These are phyloP conservation scores for Blastobotrys malaysiensis DNA, from an alignment of 1,139 yeast genomes.

Conservation along the genomic window DNA sequence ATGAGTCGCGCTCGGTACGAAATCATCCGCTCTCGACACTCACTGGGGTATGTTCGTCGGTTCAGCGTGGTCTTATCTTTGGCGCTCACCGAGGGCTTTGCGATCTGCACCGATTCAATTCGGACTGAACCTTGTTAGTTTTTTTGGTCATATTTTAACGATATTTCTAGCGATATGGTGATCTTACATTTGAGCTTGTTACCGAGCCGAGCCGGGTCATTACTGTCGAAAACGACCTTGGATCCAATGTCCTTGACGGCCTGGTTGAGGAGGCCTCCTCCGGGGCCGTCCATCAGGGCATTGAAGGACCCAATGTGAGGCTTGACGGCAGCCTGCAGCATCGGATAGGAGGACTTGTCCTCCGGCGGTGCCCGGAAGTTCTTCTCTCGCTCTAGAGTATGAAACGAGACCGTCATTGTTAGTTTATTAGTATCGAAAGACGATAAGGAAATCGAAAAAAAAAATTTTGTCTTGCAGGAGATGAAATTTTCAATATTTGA, in stretches of 20 bases:
- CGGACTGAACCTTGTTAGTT: slow-evolving; percentile 40
- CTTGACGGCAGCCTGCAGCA: slow-evolving; percentile 78
- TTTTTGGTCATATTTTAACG: not conserved
- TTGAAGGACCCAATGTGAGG: slow-evolving; percentile 97
- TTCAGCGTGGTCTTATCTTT: slow-evolving; percentile 75
- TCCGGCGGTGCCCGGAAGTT: slow-evolving; percentile 86
- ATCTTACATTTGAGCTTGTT: slow-evolving; percentile 54
- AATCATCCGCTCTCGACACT: slow-evolving; percentile 79
- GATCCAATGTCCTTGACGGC: slow-evolving; percentile 88
- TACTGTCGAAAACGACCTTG: slow-evolving; percentile 78
- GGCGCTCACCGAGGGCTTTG: slow-evolving; percentile 71
- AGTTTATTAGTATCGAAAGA: not conserved
- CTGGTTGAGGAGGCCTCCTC: slow-evolving; percentile 71
- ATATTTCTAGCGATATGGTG: slow-evolving; percentile 8
- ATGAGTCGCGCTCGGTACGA: slow-evolving; percentile 47
- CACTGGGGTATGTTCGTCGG: slow-evolving; percentile 76
- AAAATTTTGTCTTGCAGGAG: not conserved
- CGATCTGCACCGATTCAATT: slow-evolving; percentile 80
- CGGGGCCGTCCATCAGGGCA: slow-evolving; percentile 80
- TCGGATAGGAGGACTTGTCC: slow-evolving; percentile 75
- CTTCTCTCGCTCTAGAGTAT: slow-evolving; percentile 82
- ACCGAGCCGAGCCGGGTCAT: slow-evolving; percentile 63
- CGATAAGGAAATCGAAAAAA: not conserved
- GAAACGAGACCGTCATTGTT: slow-evolving; percentile 46
- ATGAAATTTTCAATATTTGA: not conserved